Evolutionary conservation across 495 filamentous ascomycete genomes (phyloP).

Genomic region (Annulohypoxylon maeteangense): DNA sequence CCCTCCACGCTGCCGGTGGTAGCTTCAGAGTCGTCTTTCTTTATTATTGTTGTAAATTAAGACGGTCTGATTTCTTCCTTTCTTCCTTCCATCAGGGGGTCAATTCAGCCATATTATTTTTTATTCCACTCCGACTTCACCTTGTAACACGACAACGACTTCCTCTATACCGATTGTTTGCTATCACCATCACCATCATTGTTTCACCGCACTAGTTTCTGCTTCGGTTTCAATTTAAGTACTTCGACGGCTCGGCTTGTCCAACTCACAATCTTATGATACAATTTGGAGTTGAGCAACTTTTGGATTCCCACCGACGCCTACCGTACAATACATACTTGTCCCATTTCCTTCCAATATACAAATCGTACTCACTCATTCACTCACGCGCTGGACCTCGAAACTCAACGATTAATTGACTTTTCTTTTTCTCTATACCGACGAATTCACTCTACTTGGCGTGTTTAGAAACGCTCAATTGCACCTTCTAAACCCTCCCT

Average conservation of each 20-base stretch:
- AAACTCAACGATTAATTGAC: constrained; percentile 18
- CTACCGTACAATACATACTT: not conserved
- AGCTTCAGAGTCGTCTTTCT: constrained; percentile 19
- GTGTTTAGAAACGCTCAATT: constrained; percentile 6
- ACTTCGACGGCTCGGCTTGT: not conserved
- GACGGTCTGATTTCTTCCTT: constrained; percentile 9
- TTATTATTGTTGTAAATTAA: constrained; percentile 14
- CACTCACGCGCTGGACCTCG: constrained; percentile 11
- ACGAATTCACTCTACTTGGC: constrained; percentile 4
- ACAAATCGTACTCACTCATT: constrained; percentile 9
- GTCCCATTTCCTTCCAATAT: constrained; percentile 9
- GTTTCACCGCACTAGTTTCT: constrained; percentile 19
- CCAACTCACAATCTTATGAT: constrained; percentile 12
- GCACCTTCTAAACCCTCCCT: not conserved
- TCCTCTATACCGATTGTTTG: constrained; percentile 15
- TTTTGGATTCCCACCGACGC: constrained; percentile 22
- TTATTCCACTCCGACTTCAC: not conserved
- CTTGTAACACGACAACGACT: constrained; percentile 7
- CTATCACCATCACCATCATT: constrained; percentile 12
- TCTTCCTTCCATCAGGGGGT: not conserved
- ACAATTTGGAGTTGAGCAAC: constrained; percentile 28
- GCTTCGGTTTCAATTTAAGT: constrained; percentile 22
- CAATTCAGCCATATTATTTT: constrained; percentile 24
- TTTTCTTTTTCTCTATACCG: constrained; percentile 3
- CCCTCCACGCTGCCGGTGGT: constrained; percentile 11